Conservation (phyloP, 768 basidiomycete genomes). For the Roridomyces roridus region DNA sequence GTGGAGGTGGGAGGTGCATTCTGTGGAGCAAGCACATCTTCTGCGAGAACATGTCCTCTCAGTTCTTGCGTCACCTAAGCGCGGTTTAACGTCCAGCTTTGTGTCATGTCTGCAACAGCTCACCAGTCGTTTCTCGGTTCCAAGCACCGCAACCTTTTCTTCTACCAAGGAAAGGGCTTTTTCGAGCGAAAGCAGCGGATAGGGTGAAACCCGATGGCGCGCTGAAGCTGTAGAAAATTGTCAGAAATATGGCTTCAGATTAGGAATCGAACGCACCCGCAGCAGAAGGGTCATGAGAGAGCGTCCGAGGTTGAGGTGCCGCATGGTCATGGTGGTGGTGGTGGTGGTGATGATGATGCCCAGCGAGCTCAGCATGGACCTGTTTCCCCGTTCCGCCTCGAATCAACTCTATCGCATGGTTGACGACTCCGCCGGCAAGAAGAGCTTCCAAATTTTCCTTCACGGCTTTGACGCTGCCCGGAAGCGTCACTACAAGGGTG, state of each 20-base stretch:
- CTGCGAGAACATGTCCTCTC: conserved; percentile 75
- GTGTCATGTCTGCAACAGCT: conserved; percentile 20
- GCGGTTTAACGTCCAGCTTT: too few relatives aligned
- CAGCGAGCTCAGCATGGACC: conserved; percentile 59
- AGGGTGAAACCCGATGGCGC: conserved; percentile 80
- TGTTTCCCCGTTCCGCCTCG: conserved; percentile 68
- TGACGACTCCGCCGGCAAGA: conserved; percentile 59
- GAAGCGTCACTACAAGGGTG: conserved; percentile 80
- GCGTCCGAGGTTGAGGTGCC: conserved; percentile 60
- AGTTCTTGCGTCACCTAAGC: conserved; percentile 68
- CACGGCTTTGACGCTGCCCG: conserved; percentile 87
- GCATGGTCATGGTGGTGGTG: conserved; percentile 40
- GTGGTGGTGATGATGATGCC: conserved; percentile 20
- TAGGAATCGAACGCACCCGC: conserved; percentile 54
- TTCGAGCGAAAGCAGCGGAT: conserved; percentile 69
- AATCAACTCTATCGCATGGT: conserved; percentile 77
- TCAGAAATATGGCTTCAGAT: background rate
- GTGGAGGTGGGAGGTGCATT: conserved; percentile 70
- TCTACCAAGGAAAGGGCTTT: conserved; percentile 67
- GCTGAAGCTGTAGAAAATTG: conserved; percentile 56
- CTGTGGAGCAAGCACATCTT: conserved; percentile 70
- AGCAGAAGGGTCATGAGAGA: conserved; percentile 74
- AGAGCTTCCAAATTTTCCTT: conserved; percentile 76
- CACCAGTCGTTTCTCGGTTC: conserved; percentile 48
- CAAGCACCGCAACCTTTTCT: conserved; percentile 51